phyloP scores from a whole-genome alignment of 2,329 filamentous ascomycete genomes.

The Penicillium sp. region DNA sequence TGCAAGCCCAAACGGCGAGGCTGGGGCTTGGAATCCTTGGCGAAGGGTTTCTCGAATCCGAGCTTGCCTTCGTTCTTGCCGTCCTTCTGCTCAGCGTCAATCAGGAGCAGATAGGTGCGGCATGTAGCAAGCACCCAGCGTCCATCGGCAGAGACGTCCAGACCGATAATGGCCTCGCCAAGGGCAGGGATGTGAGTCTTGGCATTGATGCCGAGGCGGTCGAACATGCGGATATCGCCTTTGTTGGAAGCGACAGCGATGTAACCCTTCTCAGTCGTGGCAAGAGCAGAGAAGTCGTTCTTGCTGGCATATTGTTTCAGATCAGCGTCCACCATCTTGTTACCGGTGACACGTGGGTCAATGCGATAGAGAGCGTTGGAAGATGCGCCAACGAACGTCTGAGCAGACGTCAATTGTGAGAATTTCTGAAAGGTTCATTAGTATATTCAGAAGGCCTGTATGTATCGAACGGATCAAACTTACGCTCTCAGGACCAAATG shows the following conservation, averaged over 20 bases:
- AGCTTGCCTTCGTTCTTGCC: conserved; percentile 97
- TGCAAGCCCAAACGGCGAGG: conserved; percentile 85
- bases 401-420: conserved; percentile 91
- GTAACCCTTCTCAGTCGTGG: conserved; percentile 94
- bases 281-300: conserved; percentile 92
- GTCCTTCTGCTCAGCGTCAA: conserved; percentile 84
- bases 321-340: conserved; percentile 88
- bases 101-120: conserved; percentile 87
- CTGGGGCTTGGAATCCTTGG: conserved; percentile 89
- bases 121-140: conserved; percentile 95
- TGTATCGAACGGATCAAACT: conserved; percentile 22
- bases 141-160: conserved; percentile 93
- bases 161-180: conserved; percentile 88
- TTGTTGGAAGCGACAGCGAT: conserved; percentile 97
- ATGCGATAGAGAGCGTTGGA: conserved; percentile 90
- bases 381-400: conserved; percentile 91
- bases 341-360: conserved; percentile 83
- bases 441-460: conserved; percentile 19
- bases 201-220: conserved; percentile 91
- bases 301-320: conserved; percentile 96
- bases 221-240: conserved; percentile 94
- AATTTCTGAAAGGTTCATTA: conserved; percentile 65
- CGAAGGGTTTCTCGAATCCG: conserved; percentile 92
- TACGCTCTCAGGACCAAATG: conserved; percentile 84
- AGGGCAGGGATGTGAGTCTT: conserved; percentile 96